These are phyloP conservation scores for Daldinia decipiens DNA, from an alignment of 495 filamentous ascomycete genomes.

Conservation along the genomic window DNA sequence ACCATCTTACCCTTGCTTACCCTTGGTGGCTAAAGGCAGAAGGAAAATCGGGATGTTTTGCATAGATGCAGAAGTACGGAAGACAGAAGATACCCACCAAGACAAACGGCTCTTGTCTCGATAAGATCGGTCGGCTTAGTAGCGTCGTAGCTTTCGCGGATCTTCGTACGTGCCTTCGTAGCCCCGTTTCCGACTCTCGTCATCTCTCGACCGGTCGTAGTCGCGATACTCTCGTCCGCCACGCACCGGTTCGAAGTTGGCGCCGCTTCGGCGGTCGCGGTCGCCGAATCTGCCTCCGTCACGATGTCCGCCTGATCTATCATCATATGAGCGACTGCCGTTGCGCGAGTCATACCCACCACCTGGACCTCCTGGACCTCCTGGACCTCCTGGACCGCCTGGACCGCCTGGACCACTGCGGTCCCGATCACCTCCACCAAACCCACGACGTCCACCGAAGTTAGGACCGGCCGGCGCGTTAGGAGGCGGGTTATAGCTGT, in stretches of 20 bases:
- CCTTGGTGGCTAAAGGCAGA: constrained; percentile 67
- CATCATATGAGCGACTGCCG: constrained; percentile 69
- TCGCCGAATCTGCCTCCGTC: constrained; percentile 66
- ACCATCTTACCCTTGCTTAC: constrained; percentile 66
- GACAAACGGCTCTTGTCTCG: constrained; percentile 52
- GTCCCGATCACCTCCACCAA: constrained; percentile 56
- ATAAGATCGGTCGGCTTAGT: constrained; percentile 59
- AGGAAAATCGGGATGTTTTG: constrained; percentile 50
- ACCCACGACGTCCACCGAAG: constrained; percentile 68
- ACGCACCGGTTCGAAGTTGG: constrained; percentile 75
- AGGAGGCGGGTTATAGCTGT: constrained; percentile 66
- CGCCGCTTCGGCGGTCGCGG: constrained; percentile 68
- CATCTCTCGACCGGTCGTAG: constrained; percentile 57
- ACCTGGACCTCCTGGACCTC: constrained; percentile 51
- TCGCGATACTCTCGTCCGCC: constrained; percentile 60
- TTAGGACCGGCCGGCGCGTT: constrained; percentile 86
- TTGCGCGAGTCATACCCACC: constrained; percentile 69
- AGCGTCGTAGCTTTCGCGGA: constrained; percentile 79
- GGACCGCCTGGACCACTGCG: constrained; percentile 58
- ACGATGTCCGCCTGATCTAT: constrained; percentile 62
- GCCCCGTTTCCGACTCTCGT: constrained; percentile 69
- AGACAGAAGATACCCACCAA: constrained; percentile 59
- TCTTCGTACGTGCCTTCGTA: constrained; percentile 80
- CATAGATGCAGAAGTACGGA: constrained; percentile 45
- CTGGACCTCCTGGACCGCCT: constrained; percentile 55